Evolutionary conservation across 2,329 filamentous ascomycete genomes (phyloP).

Genomic region (Dothiorella sarmentorum): DNA sequence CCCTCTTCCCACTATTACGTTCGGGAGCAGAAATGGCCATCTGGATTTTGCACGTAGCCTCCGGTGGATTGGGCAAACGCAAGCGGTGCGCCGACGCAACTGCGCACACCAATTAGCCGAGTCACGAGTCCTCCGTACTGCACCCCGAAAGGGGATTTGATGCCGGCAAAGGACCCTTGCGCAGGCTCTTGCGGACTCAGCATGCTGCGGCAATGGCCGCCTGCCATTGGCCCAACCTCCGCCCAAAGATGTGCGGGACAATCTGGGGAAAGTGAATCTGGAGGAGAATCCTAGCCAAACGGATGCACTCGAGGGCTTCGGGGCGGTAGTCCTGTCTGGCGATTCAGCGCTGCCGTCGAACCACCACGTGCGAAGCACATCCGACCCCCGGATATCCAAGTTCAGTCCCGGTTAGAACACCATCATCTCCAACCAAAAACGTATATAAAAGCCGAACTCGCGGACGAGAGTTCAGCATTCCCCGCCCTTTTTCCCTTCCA

Average conservation of each 20-base stretch:
- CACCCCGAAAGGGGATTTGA: not conserved
- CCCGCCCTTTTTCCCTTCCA: not conserved
- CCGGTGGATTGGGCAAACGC: slow-evolving; percentile 5
- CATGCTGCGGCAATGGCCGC: not conserved
- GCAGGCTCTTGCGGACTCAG: not conserved
- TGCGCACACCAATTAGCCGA: too few relatives aligned
- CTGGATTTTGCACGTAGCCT: too few relatives aligned
- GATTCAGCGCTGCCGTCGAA: too few relatives aligned
- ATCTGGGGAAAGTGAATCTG: slow-evolving; percentile 10
- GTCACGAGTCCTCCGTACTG: too few relatives aligned
- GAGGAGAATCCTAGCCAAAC: not conserved
- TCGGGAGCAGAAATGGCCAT: too few relatives aligned
- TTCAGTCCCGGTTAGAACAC: too few relatives aligned
- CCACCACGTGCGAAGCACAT: not conserved
- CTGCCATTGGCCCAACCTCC: not conserved
- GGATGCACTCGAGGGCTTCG: too few relatives aligned
- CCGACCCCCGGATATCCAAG: too few relatives aligned
- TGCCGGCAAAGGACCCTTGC: not conserved
- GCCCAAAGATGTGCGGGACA: not conserved
- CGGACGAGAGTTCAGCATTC: not conserved
- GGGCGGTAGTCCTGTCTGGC: too few relatives aligned
- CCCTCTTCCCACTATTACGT: too few relatives aligned
- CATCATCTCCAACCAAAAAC: not conserved
- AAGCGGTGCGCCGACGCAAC: too few relatives aligned
- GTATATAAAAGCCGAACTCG: not conserved